These are phyloP conservation scores for Ustilago sp. DNA, from an alignment of 1,284 basidiomycete genomes.

Conservation along the genomic window DNA sequence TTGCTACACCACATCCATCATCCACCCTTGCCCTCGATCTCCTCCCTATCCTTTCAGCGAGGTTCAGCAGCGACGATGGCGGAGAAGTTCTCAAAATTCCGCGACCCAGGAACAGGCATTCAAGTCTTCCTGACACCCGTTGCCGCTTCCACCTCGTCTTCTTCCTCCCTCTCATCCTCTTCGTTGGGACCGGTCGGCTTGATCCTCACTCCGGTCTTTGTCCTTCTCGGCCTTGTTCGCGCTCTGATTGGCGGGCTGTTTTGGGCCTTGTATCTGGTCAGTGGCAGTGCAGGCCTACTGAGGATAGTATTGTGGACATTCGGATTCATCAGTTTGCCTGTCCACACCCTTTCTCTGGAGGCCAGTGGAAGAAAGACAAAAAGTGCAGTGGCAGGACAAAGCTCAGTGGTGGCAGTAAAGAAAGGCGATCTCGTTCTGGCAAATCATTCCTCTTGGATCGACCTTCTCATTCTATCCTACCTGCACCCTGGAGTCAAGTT, in stretches of 20 bases:
- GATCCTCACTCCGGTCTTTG: constrained; percentile 23
- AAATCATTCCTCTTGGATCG: constrained; percentile 64
- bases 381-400: too few relatives aligned
- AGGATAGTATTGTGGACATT: constrained; percentile 16
- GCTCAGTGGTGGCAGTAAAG: neutral
- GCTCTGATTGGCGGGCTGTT: constrained; percentile 6
- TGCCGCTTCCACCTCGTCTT: constrained; percentile 2
- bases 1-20: neutral
- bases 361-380: neutral
- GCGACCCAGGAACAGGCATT: constrained; percentile 55
- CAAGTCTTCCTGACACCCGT: constrained; percentile 56
- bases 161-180: neutral
- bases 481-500: constrained; percentile 35
- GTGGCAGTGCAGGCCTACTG: neutral
- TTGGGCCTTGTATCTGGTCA: constrained; percentile 15
- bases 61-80: constrained; percentile 22
- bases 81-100: constrained; percentile 52
- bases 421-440: constrained; percentile 61
- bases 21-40: neutral
- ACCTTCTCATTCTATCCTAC: constrained; percentile 60
- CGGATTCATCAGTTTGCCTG: constrained; percentile 11
- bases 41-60: neutral
- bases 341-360: constrained; percentile 4
- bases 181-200: neutral
- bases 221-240: constrained; percentile 23